Percentiles rank a stretch among this genome's conserved stretches.
These are phyloP conservation scores for Talaromyces funiculosus DNA, from an alignment of 2,329 filamentous ascomycete genomes.

Conservation along the genomic window DNA sequence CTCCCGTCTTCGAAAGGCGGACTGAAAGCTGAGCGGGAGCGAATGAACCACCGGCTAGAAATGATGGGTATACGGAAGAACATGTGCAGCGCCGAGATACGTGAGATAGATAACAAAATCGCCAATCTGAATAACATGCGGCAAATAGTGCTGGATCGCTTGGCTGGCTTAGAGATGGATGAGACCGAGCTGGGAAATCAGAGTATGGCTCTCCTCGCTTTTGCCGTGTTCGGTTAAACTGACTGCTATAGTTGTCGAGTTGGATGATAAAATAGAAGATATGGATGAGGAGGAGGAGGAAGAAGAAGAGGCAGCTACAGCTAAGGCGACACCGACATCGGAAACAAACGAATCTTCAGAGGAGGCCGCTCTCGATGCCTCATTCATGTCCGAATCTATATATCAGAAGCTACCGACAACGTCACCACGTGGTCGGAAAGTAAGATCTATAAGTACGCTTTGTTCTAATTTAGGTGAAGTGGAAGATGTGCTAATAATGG, in stretches of 20 bases:
- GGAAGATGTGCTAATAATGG: background rate
- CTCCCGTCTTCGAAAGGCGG: slow-evolving; percentile 62
- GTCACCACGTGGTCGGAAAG: slow-evolving; percentile 48
- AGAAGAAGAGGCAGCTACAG: slow-evolving; percentile 47
- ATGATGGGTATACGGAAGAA: slow-evolving; percentile 91
- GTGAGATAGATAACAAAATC: slow-evolving; percentile 95
- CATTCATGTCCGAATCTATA: slow-evolving; percentile 96
- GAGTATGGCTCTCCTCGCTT: slow-evolving; percentile 46
- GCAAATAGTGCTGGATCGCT: slow-evolving; percentile 78
- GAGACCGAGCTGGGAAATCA: slow-evolving; percentile 87
- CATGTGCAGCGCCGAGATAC: slow-evolving; percentile 94
- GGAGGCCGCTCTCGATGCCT: slow-evolving; percentile 47
- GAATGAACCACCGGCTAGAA: slow-evolving; percentile 78
- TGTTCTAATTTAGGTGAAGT: background rate
- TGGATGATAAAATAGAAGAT: slow-evolving; percentile 59
- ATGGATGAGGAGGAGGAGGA: slow-evolving; percentile 35
- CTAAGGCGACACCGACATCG: slow-evolving; percentile 33
- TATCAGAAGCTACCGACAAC: slow-evolving; percentile 88
- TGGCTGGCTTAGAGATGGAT: slow-evolving; percentile 83
- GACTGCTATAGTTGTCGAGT: slow-evolving; percentile 44
- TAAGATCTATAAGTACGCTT: slow-evolving; percentile 37
- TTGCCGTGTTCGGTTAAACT: background rate
- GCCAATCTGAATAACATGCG: slow-evolving; percentile 89
- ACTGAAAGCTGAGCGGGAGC: slow-evolving; percentile 72
- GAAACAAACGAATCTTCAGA: slow-evolving; percentile 46